A percentile compares a stretch with the other conserved stretches of the same genome.
Evolutionary conservation across 257 asterid species (phyloP).

Genomic region (Phtheirospermum japonicum): DNA sequence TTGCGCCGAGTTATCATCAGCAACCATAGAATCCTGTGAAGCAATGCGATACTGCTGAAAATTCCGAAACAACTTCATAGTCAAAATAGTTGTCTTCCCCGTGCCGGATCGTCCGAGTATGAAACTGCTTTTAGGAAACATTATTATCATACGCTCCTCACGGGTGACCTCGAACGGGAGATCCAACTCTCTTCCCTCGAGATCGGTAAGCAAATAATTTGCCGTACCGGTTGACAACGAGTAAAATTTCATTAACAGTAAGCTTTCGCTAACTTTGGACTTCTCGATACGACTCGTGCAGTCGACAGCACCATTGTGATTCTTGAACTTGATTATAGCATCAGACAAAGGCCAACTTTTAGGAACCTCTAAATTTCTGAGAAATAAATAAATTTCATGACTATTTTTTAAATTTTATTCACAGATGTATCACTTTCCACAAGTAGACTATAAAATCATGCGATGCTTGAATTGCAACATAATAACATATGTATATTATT

Average conservation of each 20-base stretch:
- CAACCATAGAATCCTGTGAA: background rate
- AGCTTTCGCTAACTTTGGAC: constrained; percentile 62
- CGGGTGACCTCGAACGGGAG: constrained; percentile 68
- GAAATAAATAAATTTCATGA: background rate
- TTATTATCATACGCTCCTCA: constrained; percentile 37
- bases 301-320: constrained; percentile 12
- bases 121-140: constrained; percentile 14
- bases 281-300: constrained; percentile 44
- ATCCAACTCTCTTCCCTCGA: constrained; percentile 41
- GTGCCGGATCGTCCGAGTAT: constrained; percentile 28
- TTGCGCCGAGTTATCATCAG: background rate
- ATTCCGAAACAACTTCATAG: constrained; percentile 50
- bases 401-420: background rate
- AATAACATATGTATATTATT: too few species aligned
- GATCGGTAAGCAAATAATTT: constrained; percentile 53
- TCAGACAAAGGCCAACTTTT: background rate
- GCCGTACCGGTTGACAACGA: constrained; percentile 44
- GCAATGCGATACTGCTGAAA: constrained; percentile 24
- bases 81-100: constrained; percentile 54
- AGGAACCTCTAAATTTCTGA: background rate
- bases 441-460: too few species aligned
- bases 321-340: background rate
- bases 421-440: too few species aligned
- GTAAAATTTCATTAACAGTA: constrained; percentile 62
- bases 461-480: too few species aligned